Conservation (phyloP, 345 rosid genomes). For the Eucalyptus grandis region DNA sequence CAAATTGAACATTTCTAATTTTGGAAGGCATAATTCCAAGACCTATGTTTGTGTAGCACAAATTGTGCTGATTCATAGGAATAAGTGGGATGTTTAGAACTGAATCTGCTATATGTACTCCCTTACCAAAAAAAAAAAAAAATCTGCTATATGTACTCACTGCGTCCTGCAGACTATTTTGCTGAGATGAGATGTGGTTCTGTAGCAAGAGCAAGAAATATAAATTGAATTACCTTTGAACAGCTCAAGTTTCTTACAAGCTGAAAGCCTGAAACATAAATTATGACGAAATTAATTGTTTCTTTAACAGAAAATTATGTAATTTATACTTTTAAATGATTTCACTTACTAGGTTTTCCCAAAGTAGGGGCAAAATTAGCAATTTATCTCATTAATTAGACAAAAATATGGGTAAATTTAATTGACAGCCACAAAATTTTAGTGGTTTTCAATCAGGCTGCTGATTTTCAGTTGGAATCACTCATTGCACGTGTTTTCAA, state of each 20-base stretch:
- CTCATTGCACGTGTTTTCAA: background rate
- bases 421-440: background rate
- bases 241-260: background rate
- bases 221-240: background rate
- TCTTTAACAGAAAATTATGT: background rate
- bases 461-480: background rate
- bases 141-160: background rate
- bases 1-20: background rate
- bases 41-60: background rate
- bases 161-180: background rate
- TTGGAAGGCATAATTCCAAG: background rate
- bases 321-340: background rate
- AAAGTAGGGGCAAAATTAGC: background rate
- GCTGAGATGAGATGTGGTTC: background rate
- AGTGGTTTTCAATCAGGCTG: background rate
- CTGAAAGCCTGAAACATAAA: background rate
- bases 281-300: background rate
- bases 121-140: too few species aligned
- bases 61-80: background rate
- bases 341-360: background rate
- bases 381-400: background rate
- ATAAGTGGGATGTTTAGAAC: background rate
- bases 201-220: background rate
- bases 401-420: background rate
- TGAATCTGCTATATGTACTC: background rate